Conservation (phyloP, 1,284 basidiomycete species). For the Calocybe gambosa region DNA sequence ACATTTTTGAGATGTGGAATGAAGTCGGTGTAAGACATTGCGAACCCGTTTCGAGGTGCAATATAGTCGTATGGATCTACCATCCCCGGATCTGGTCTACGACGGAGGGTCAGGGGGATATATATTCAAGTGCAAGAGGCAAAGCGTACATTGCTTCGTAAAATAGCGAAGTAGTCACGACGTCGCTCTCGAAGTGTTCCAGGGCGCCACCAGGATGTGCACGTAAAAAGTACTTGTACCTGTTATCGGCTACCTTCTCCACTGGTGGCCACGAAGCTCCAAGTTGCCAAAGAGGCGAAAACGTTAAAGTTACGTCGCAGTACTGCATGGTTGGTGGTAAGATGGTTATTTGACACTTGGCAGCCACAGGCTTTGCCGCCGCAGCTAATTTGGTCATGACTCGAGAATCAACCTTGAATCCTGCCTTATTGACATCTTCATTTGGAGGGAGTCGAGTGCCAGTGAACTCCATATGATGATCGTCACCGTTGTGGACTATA, state of each 20-base stretch:
- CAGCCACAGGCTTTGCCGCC: constrained; percentile 63
- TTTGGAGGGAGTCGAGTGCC: constrained; percentile 66
- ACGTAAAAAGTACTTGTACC: constrained; percentile 73
- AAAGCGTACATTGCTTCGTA: constrained; percentile 66
- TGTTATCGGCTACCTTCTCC: constrained; percentile 58
- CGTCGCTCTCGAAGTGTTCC: constrained; percentile 74
- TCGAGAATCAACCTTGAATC: constrained; percentile 67
- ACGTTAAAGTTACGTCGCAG: constrained; percentile 65
- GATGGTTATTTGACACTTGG: constrained; percentile 68
- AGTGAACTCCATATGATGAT: constrained; percentile 71
- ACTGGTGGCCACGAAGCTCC: constrained; percentile 70
- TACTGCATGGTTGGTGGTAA: constrained; percentile 66
- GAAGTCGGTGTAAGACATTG: constrained; percentile 73
- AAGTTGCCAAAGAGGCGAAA: constrained; percentile 65
- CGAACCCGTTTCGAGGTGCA: constrained; percentile 71
- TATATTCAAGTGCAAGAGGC: background rate
- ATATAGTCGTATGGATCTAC: constrained; percentile 71
- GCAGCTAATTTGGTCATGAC: constrained; percentile 67
- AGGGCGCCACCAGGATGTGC: constrained; percentile 74
- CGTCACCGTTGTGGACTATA: constrained; percentile 70
- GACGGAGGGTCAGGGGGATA: constrained; percentile 1
- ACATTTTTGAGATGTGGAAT: constrained; percentile 71
- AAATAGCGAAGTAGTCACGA: constrained; percentile 69
- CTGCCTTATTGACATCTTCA: constrained; percentile 49
- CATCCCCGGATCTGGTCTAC: constrained; percentile 65